phyloP scores from a whole-genome alignment of 345 rosid species.

The Orychophragmus violaceus region DNA sequence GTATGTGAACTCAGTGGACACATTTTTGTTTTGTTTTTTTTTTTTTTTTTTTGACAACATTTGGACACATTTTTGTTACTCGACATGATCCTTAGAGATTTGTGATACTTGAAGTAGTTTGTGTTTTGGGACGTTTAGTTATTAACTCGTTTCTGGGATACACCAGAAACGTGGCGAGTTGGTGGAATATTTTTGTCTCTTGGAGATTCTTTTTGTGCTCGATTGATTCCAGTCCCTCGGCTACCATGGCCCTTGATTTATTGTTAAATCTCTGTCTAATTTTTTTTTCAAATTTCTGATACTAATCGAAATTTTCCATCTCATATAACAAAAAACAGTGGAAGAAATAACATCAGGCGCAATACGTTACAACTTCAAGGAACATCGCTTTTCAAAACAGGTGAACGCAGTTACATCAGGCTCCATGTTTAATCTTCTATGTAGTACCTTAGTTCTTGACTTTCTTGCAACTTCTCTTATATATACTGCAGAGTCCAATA shows the following conservation, averaged over 20 bases:
- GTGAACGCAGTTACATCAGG: slow-evolving; percentile 5
- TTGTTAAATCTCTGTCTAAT: background rate
- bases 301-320: background rate
- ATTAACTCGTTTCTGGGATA: no score
- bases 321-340: background rate
- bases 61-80: no score
- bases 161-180: no score
- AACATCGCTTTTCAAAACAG: slow-evolving; percentile 9
- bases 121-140: no score
- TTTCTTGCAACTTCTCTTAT: background rate
- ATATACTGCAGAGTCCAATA: slow-evolving; percentile 24
- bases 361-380: background rate
- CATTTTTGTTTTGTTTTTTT: no score
- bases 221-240: no score
- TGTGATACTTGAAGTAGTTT: no score
- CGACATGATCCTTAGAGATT: no score
- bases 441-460: background rate
- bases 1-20: no score
- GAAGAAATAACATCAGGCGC: slow-evolving; percentile 17
- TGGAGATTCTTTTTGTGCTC: no score
- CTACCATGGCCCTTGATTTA: background rate
- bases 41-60: no score
- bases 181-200: no score
- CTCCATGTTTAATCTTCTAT: background rate
- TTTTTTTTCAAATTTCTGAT: background rate